Conservation (phyloP, 768 basidiomycete species). For the Calocybe cyanea region DNA sequence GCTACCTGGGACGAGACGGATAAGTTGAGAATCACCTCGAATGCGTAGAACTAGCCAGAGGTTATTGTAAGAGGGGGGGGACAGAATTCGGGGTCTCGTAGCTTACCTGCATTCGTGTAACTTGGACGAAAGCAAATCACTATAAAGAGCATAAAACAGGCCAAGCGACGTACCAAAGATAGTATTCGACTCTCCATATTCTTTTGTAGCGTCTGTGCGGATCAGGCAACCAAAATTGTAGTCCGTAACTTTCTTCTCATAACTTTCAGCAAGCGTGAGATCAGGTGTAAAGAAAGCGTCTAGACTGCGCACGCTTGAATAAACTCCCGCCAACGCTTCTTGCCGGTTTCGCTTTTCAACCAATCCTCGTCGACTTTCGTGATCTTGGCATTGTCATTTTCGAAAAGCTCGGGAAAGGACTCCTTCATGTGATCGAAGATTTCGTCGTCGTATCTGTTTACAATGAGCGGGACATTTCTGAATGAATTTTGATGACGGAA, state of each 20-base stretch:
- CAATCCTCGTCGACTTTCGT: constrained; percentile 78
- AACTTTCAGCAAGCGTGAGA: constrained; percentile 38
- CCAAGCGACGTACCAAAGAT: constrained; percentile 70
- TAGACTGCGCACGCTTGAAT: constrained; percentile 54
- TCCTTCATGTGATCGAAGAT: constrained; percentile 74
- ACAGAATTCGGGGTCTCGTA: background rate
- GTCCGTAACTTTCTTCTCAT: constrained; percentile 87
- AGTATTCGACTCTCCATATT: constrained; percentile 89
- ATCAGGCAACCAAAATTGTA: constrained; percentile 97
- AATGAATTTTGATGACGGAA: constrained; percentile 7
- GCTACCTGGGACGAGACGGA: background rate
- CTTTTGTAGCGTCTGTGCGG: constrained; percentile 69
- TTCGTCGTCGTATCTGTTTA: constrained; percentile 89
- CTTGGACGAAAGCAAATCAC: constrained; percentile 27
- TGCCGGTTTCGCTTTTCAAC: constrained; percentile 87
- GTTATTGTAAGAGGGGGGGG: too few relatives aligned
- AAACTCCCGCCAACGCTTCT: constrained; percentile 88
- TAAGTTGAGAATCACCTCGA: constrained; percentile 55
- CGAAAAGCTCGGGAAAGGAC: constrained; percentile 77
- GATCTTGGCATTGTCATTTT: constrained; percentile 42
- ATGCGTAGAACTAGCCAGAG: constrained; percentile 74
- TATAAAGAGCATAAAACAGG: background rate
- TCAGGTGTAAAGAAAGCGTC: background rate
- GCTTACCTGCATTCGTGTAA: constrained; percentile 67
- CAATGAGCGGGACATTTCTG: too few relatives aligned